A percentile compares a stretch with the other conserved stretches of the same genome.
Conservation (phyloP, 495 filamentous ascomycete genomes). For the Penicillium cosmopolitanum region DNA sequence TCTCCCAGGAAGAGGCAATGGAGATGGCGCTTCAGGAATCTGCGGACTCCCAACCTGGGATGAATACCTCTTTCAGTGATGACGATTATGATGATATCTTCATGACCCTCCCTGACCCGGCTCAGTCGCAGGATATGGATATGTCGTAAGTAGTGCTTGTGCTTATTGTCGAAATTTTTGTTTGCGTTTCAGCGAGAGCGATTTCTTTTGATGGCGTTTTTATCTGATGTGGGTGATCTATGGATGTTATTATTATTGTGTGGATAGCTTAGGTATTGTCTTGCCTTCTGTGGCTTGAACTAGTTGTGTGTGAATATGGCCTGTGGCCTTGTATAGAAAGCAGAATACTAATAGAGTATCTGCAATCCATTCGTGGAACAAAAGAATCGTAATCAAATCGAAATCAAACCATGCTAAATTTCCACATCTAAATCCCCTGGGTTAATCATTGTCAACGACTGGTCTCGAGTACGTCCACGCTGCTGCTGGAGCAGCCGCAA, state of each 20-base stretch:
- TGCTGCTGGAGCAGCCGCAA: no score
- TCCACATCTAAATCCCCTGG: no score
- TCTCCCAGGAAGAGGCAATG: constrained; percentile 37
- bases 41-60: constrained; percentile 1
- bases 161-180: constrained; percentile 3
- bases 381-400: background rate
- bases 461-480: no score
- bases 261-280: background rate
- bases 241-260: background rate
- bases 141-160: constrained; percentile 33
- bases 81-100: constrained; percentile 61
- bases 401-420: background rate
- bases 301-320: background rate
- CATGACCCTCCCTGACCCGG: constrained; percentile 38
- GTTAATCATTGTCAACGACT: no score
- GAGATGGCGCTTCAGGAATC: constrained; percentile 27
- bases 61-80: constrained; percentile 50
- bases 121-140: constrained; percentile 40
- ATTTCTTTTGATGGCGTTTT: background rate
- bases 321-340: background rate
- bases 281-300: background rate
- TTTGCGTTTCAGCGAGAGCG: background rate
- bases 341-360: background rate
- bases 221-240: background rate
- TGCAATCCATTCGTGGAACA: background rate